phyloP scores from a whole-genome alignment of 2,329 filamentous ascomycete genomes.

The Paraconiothyrium sp. region DNA sequence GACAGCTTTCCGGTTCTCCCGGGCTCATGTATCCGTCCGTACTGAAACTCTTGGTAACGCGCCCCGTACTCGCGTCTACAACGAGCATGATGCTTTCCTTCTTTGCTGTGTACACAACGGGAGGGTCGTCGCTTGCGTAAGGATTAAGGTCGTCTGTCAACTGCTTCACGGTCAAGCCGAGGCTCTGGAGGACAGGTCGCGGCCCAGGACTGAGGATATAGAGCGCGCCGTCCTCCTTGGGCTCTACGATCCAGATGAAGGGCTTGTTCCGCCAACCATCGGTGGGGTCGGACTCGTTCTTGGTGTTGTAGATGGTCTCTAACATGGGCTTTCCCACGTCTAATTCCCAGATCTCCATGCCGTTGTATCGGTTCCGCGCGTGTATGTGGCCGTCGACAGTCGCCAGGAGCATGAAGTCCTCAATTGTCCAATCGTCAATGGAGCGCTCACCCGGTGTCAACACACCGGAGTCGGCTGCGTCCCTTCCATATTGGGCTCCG shows the following conservation, averaged over 20 bases:
- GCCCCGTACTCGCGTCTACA: conserved; percentile 85
- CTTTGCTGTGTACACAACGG: conserved; percentile 87
- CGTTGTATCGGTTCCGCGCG: conserved; percentile 87
- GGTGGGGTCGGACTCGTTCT: conserved; percentile 62
- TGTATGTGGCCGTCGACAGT: conserved; percentile 98
- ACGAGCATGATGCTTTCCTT: conserved; percentile 92
- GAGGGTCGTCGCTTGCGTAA: conserved; percentile 75
- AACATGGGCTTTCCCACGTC: conserved; percentile 88
- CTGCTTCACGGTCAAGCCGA: conserved; percentile 81
- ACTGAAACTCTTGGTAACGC: conserved; percentile 84
- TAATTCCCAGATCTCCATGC: conserved; percentile 84
- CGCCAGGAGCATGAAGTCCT: conserved; percentile 99
- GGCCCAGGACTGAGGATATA: conserved; percentile 83
- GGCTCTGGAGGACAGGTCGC: conserved; percentile 68
- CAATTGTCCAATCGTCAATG: conserved; percentile 99
- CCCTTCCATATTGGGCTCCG: conserved; percentile 85
- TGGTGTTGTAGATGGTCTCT: conserved; percentile 81
- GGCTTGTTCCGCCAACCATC: conserved; percentile 71
- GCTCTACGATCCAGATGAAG: conserved; percentile 95
- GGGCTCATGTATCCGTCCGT: conserved; percentile 74
- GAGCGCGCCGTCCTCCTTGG: conserved; percentile 83
- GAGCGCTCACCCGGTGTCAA: conserved; percentile 85
- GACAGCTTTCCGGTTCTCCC: conserved; percentile 74
- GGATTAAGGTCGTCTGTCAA: conserved; percentile 85
- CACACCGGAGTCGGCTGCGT: conserved; percentile 49